phyloP scores from a whole-genome alignment of 2,329 filamentous ascomycete genomes.

The Allantophomopsis cytisporea region DNA sequence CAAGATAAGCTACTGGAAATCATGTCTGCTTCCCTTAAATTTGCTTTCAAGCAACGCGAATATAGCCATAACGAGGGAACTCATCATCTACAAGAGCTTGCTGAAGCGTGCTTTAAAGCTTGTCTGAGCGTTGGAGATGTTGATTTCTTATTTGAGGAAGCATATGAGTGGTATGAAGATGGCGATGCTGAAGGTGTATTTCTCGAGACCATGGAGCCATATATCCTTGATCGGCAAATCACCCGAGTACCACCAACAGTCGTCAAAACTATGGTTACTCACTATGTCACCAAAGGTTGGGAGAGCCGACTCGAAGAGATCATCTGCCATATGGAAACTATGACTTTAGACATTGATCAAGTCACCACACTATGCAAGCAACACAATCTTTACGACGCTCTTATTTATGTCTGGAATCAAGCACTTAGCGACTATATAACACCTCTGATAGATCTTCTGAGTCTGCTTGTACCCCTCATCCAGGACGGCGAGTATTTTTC shows the following conservation, averaged over 20 bases:
- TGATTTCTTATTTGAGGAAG: constrained; percentile 81
- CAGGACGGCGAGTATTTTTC: constrained; percentile 36
- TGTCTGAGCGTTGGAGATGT: constrained; percentile 65
- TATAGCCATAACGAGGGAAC: constrained; percentile 28
- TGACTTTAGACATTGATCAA: constrained; percentile 87
- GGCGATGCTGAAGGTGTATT: constrained; percentile 61
- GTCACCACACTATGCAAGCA: constrained; percentile 83
- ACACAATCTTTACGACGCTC: constrained; percentile 83
- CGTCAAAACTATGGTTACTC: constrained; percentile 72
- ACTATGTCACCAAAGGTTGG: constrained; percentile 66
- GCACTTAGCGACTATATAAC: constrained; percentile 82
- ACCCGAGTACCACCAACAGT: constrained; percentile 65
- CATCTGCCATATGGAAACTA: constrained; percentile 82
- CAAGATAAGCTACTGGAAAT: constrained; percentile 85
- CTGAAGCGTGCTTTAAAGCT: constrained; percentile 70
- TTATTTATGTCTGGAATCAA: constrained; percentile 95
- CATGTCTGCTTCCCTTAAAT: constrained; percentile 81
- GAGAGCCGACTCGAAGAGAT: constrained; percentile 80
- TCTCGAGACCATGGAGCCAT: constrained; percentile 76
- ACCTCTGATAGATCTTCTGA: constrained; percentile 71
- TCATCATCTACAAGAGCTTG: constrained; percentile 59
- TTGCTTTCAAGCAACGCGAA: constrained; percentile 61
- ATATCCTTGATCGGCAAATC: constrained; percentile 69
- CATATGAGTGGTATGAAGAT: constrained; percentile 84
- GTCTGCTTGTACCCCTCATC: constrained; percentile 48